Evolutionary conservation across 2,329 filamentous ascomycete species (phyloP).

Genomic region (Phialophora macrospora): DNA sequence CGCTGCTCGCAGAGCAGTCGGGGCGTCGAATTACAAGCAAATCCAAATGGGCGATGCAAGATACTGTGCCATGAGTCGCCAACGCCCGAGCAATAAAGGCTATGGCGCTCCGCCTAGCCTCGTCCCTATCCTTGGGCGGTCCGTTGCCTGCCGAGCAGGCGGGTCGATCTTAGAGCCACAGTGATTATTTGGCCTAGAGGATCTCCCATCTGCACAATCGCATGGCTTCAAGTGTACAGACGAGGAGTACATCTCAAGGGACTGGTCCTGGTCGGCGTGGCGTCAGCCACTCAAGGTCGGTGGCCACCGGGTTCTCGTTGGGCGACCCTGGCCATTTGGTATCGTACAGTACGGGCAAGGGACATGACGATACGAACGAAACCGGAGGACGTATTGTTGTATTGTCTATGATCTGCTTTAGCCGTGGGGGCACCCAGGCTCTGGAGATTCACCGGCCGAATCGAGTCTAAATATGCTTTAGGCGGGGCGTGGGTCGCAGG

Average conservation of each 20-base stretch:
- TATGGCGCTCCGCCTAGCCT: constrained; percentile 30
- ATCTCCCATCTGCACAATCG: constrained; percentile 26
- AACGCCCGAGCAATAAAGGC: constrained; percentile 24
- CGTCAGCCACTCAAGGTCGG: constrained; percentile 8
- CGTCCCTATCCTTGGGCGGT: constrained; percentile 29
- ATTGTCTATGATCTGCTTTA: constrained; percentile 10
- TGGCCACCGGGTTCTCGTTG: background rate
- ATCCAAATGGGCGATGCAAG: constrained; percentile 13
- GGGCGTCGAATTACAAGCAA: constrained; percentile 28
- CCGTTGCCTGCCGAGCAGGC: constrained; percentile 31
- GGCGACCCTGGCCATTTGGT: constrained; percentile 20
- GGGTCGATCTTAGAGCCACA: constrained; percentile 28
- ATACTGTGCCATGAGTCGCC: constrained; percentile 18
- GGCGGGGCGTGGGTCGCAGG: constrained; percentile 15
- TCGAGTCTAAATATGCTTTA: constrained; percentile 7
- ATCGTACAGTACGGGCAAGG: constrained; percentile 27
- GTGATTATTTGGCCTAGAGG: constrained; percentile 30
- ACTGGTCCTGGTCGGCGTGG: constrained; percentile 16
- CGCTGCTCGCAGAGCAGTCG: constrained; percentile 22
- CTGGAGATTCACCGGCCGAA: constrained; percentile 13
- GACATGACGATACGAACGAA: constrained; percentile 17
- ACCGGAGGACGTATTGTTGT: constrained; percentile 22
- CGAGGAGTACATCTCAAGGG: constrained; percentile 12
- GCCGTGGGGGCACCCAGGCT: constrained; percentile 21
- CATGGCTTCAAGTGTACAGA: constrained; percentile 15